Evolutionary conservation across 495 filamentous ascomycete species (phyloP), one percentile per base, ranked within the genome.

Genomic region (Xylaria curta): DNA sequence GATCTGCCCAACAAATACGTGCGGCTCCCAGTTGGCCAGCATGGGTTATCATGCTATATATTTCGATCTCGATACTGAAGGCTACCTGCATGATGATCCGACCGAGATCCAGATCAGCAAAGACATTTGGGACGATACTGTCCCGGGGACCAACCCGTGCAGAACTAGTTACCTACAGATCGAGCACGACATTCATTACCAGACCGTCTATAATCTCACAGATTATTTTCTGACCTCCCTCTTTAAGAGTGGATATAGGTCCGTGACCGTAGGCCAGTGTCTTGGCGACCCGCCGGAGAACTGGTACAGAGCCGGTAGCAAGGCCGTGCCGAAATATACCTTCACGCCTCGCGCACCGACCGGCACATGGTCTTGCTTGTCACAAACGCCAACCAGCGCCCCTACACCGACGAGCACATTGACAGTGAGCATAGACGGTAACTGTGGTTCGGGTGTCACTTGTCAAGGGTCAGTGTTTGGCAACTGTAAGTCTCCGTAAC

Each of bases 21-120:
- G 93, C 76, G 81, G 88, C 66, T 81, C 79, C 10, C 87, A 90
- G 47, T 81, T 95, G 76, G 84, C 85, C 21, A 80, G 80, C 5
- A 83, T 95, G 49, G 93, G 93, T 4, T 97, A 97, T 73, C 93
- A 97, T 78, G 84, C 90, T 49, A 81, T 87, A 70, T 88, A 93
- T 74, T 94, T 93, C 75, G 88, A 95, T 71, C 83, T 97, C 38
- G 93, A 97, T 79, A 97, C 93, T 0, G 88, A 89, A 10, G 93
- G 94, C 68, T 97, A 92, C 72, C 82, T 90, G 33, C 86, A 95
- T 66, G 88, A 89, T 68, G 82, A 79, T 40, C 84, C 89, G 0
- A 75, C 74, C 2, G 69, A 84, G 69, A 94, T 94, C 68, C 91
- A 94, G 73, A 86, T 81, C 12, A 90, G 91, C 72, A 94, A 94